These are phyloP conservation scores for Cyclocybe aegerita DNA, from an alignment of 768 basidiomycete genomes.

Conservation along the genomic window DNA sequence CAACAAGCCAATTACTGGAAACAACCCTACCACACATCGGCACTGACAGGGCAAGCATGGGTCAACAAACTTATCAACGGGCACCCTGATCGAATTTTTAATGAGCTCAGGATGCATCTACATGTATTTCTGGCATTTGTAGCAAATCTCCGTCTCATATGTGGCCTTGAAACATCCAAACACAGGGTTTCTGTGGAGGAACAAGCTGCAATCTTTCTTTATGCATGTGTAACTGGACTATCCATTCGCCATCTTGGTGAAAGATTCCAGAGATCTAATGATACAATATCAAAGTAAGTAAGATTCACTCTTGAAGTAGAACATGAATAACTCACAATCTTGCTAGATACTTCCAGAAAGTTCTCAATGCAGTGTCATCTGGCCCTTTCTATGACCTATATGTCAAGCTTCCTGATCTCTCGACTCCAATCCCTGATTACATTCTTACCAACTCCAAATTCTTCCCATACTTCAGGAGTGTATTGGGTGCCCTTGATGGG, in stretches of 20 bases:
- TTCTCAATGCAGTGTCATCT: constrained; percentile 23
- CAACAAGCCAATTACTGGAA: constrained; percentile 11
- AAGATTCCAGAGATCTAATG: constrained; percentile 10
- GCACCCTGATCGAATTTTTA: constrained; percentile 6
- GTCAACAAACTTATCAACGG: constrained; percentile 10
- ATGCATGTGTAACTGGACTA: constrained; percentile 7
- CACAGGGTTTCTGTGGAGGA: constrained; percentile 6
- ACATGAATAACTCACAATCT: constrained; percentile 6
- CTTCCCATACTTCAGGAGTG: constrained; percentile 30
- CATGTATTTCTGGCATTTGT: constrained; percentile 7
- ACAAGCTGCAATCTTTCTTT: constrained; percentile 13
- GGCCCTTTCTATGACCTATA: constrained; percentile 25
- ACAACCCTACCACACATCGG: constrained; percentile 16
- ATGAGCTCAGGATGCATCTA: constrained; percentile 3
- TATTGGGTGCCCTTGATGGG: constrained; percentile 33
- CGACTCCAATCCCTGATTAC: neutral
- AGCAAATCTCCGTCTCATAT: neutral
- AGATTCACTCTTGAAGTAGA: too few relatives aligned
- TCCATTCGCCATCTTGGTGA: constrained; percentile 10
- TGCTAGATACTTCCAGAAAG: constrained; percentile 26
- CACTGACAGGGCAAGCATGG: constrained; percentile 11
- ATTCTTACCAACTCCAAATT: constrained; percentile 27
- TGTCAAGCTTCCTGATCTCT: constrained; percentile 12
- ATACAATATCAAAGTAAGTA: constrained; percentile 10
- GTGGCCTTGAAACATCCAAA: neutral